Conservation (phyloP, 2,329 filamentous ascomycete genomes). For the Botrytis porri region DNA sequence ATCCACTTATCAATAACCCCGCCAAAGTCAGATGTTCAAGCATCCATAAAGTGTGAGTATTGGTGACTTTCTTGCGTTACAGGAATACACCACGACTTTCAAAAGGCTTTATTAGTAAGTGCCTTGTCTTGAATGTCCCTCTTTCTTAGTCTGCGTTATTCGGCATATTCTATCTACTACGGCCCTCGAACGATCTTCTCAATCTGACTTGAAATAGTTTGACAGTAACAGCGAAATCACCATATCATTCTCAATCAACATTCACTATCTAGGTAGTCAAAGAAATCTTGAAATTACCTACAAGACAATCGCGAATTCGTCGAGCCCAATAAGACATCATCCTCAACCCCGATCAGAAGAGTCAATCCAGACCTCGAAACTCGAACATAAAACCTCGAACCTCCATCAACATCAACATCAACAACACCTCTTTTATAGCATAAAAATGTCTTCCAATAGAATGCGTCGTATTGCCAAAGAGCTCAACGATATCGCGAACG, state of each 20-base stretch:
- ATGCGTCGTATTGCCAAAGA: constrained; percentile 67
- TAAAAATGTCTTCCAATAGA: constrained; percentile 37
- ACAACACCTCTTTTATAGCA: neutral
- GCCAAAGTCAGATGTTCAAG: neutral
- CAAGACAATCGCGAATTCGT: neutral
- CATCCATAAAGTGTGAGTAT: neutral
- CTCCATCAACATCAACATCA: neutral
- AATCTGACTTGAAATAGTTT: constrained; percentile 1
- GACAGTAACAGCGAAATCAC: neutral
- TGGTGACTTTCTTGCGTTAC: neutral
- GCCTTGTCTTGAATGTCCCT: neutral
- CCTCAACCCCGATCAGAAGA: neutral
- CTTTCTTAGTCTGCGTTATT: neutral
- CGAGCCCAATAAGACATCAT: neutral
- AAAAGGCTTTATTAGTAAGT: neutral
- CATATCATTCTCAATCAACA: neutral
- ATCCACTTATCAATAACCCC: neutral
- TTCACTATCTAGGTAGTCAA: neutral
- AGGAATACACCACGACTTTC: neutral
- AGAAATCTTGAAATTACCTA: constrained; percentile 5
- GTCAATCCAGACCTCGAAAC: neutral
- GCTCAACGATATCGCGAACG: constrained; percentile 69
- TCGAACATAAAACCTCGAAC: neutral
- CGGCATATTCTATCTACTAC: neutral
- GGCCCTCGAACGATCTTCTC: neutral